Evolutionary conservation across 805 yeast genomes (phyloP), one percentile per base, ranked within the genome.

Genomic region (Martiniozyma abietophila): DNA sequence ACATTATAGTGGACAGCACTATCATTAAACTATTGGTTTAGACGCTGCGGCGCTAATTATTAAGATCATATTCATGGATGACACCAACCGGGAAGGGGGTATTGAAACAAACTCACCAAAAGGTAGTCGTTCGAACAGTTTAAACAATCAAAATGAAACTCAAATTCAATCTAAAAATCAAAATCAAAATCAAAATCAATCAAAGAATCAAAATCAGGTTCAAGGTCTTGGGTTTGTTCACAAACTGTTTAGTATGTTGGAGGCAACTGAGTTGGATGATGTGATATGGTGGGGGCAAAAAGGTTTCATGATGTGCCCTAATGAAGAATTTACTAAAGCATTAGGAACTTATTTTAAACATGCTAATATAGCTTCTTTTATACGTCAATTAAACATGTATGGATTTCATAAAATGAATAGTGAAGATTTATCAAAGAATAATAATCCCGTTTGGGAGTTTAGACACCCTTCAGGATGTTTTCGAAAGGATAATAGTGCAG

Each of bases 241-340:
- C 58, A 89, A 89, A 53, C 69, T 89, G 18, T 88, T 83, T 64
- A 76, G 80, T 43, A 89, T 89, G 94, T 68, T 89, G 31, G 94
- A 88, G 47, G 96, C 89, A 51, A 62, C 64, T 3, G 58, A 70
- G 19, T 61, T 89, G 22, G 61, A 71, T 37, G 92, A 80, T 50
- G 65, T 89, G 25, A 89, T 89, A 17, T 78, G 89, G 76, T 89
- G 97, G 96, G 65, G 72, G 8, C 82, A 77, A 43, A 39, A 47
- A 31, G 73, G 88, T 5, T 92, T 92, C 48, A 70, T 75, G 36
- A 74, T 89, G n/a, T 59, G 71, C 4, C 96, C 96, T 1, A 79
- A 80, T 32, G 95, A 88, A 54, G 88, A 80, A 53, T 88, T 92
- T 50, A 74, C 89, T 35, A 76, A 78, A 50, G 88, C 80, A 22